Percentiles rank a stretch among this genome's conserved stretches.
Evolutionary conservation across 768 basidiomycete species (phyloP).

Genomic region (Calocybe cyanea): DNA sequence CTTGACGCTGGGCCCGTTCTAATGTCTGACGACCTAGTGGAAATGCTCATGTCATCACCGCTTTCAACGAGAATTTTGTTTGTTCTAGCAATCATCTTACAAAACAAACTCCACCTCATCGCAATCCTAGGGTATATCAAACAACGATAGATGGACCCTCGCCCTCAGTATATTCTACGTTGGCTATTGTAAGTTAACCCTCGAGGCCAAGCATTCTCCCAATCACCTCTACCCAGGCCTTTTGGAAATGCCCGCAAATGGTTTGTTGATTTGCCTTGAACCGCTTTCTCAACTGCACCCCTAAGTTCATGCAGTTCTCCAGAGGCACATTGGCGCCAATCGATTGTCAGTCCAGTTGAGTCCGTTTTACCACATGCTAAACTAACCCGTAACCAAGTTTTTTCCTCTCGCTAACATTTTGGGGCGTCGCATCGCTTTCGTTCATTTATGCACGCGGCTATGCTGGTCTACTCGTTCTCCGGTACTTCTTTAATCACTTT

Average conservation of each 20-base stretch:
- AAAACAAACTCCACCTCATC: neutral
- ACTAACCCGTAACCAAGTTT: conserved; percentile 30
- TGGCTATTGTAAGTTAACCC: conserved; percentile 43
- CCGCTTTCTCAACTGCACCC: neutral
- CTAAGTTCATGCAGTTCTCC: conserved; percentile 35
- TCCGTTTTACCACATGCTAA: neutral
- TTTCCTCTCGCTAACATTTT: conserved; percentile 48
- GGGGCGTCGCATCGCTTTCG: conserved; percentile 51
- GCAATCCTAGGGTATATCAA: conserved; percentile 38
- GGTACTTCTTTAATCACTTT: conserved; percentile 30
- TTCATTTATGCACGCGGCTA: conserved; percentile 55
- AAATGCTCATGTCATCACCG: conserved; percentile 49
- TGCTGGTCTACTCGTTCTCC: conserved; percentile 40
- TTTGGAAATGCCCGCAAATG: conserved; percentile 55
- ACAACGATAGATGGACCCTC: conserved; percentile 53
- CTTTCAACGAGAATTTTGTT: conserved; percentile 52
- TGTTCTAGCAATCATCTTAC: conserved; percentile 10
- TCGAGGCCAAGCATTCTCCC: neutral
- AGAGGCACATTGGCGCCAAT: conserved; percentile 56
- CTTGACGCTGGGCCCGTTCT: neutral
- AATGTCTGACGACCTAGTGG: conserved; percentile 28
- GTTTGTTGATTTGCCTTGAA: conserved; percentile 21
- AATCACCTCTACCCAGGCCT: conserved; percentile 25
- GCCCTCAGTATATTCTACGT: conserved; percentile 57
- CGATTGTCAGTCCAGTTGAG: conserved; percentile 38